phyloP scores from a whole-genome alignment of 2,329 filamentous ascomycete species.

The Chalaropsis thielavioides region DNA sequence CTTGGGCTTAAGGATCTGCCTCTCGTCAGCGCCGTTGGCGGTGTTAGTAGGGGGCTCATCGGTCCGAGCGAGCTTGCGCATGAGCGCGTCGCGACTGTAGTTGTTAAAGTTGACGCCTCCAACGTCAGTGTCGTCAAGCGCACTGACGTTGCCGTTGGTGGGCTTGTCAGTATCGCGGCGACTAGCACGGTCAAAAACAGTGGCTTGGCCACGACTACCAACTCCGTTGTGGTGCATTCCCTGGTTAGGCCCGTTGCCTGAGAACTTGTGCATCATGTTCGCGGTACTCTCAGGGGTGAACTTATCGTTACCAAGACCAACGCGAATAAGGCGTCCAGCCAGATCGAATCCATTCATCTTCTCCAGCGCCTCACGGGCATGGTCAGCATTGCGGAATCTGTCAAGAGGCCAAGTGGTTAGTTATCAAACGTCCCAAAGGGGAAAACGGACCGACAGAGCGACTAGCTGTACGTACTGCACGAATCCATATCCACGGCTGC shows the following conservation, averaged over 20 bases:
- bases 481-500: conserved; percentile 93
- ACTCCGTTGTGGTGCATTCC: conserved; percentile 79
- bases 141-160: conserved; percentile 52
- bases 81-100: conserved; percentile 94
- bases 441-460: no score
- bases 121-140: conserved; percentile 93
- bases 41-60: conserved; percentile 52
- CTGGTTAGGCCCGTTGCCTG: conserved; percentile 50
- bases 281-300: conserved; percentile 95
- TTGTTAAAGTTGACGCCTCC: conserved; percentile 99
- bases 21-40: conserved; percentile 47
- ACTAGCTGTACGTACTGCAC: conserved; percentile 61
- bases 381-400: conserved; percentile 76
- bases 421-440: neutral
- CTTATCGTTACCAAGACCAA: conserved; percentile 99
- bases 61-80: conserved; percentile 94
- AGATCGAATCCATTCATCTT: conserved; percentile 99
- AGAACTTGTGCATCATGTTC: conserved; percentile 82
- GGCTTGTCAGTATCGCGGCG: conserved; percentile 83
- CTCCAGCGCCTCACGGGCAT: conserved; percentile 87
- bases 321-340: conserved; percentile 89
- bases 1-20: conserved; percentile 61
- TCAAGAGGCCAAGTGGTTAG: conserved; percentile 24
- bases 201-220: conserved; percentile 69
- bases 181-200: conserved; percentile 63